Conservation (phyloP, 352 stramenopile genomes). For the Globisporangium radiosum region DNA sequence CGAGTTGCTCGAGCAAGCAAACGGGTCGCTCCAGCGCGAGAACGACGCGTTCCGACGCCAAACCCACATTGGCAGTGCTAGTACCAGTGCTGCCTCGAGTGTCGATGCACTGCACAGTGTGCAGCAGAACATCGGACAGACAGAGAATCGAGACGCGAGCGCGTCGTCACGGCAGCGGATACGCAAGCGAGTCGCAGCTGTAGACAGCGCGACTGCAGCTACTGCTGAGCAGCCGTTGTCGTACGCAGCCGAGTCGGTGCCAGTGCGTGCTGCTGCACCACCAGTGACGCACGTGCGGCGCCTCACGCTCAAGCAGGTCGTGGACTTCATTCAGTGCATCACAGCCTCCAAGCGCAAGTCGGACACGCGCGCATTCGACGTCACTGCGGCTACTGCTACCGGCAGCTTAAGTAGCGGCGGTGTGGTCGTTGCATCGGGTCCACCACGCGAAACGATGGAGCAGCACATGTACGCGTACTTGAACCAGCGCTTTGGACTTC, state of each 20-base stretch:
- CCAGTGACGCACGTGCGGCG: slow-evolving; percentile 18
- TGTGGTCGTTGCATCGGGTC: slow-evolving; percentile 4
- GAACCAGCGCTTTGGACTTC: slow-evolving; percentile 81
- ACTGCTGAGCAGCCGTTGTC: neutral
- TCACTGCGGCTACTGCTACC: neutral
- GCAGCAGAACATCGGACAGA: too few relatives aligned
- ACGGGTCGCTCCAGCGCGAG: slow-evolving; percentile 31
- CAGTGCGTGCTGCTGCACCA: neutral
- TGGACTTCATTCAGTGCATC: slow-evolving; percentile 69
- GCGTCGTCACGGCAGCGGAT: slow-evolving; percentile 9
- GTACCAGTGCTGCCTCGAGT: neutral
- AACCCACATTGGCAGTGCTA: neutral
- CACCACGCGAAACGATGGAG: slow-evolving; percentile 79
- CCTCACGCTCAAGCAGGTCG: slow-evolving; percentile 73
- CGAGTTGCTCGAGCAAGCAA: slow-evolving; percentile 43
- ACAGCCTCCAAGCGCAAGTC: slow-evolving; percentile 66
- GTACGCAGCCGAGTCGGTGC: neutral
- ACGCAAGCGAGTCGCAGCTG: slow-evolving; percentile 9
- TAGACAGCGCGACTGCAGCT: too few relatives aligned
- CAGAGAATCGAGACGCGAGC: too few relatives aligned
- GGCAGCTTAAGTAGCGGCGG: too few relatives aligned
- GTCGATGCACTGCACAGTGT: neutral
- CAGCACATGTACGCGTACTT: slow-evolving; percentile 88
- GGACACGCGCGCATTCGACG: slow-evolving; percentile 34
- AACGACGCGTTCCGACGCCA: slow-evolving; percentile 15